Evolutionary conservation across 257 asterid species (phyloP).

Genomic region (Paraleonurus japonicus): DNA sequence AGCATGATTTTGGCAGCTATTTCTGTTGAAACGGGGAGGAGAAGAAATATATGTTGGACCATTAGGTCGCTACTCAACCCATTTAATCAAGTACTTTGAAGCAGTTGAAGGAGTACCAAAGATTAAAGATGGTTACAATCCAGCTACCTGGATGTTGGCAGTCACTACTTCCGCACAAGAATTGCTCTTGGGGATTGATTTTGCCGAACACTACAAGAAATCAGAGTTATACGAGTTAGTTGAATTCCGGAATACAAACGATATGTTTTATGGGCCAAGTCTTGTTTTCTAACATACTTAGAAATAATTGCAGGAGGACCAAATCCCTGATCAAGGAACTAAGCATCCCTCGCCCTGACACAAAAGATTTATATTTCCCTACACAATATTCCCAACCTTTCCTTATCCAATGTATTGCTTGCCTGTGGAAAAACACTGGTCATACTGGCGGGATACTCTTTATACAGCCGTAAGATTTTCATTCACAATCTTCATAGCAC

Average conservation of each 20-base stretch:
- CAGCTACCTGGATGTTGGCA: constrained; percentile 76
- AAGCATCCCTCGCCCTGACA: constrained; percentile 57
- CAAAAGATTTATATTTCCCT: constrained; percentile 52
- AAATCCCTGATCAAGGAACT: constrained; percentile 54
- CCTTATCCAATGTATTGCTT: constrained; percentile 63
- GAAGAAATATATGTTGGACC: constrained; percentile 55
- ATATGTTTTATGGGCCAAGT: not conserved
- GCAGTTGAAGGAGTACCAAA: constrained; percentile 41
- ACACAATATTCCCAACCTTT: constrained; percentile 64
- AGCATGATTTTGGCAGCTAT: constrained; percentile 40
- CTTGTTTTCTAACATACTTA: not conserved
- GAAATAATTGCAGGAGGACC: constrained; percentile 50
- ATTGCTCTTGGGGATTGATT: constrained; percentile 42
- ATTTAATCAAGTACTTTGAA: constrained; percentile 51
- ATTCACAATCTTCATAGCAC: constrained; percentile 58
- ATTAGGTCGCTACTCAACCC: constrained; percentile 45
- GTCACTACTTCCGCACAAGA: constrained; percentile 51
- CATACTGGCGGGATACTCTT: constrained; percentile 78
- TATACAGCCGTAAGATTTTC: constrained; percentile 64
- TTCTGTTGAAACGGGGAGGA: constrained; percentile 64
- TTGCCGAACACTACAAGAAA: constrained; percentile 41
- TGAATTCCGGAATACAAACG: not conserved
- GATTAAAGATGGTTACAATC: constrained; percentile 60
- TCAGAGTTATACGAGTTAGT: constrained; percentile 47
- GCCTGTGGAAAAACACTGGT: constrained; percentile 84